These are phyloP conservation scores for Nitzschia inconspicua DNA, from an alignment of 108 stramenopile species.

Conservation along the genomic window DNA sequence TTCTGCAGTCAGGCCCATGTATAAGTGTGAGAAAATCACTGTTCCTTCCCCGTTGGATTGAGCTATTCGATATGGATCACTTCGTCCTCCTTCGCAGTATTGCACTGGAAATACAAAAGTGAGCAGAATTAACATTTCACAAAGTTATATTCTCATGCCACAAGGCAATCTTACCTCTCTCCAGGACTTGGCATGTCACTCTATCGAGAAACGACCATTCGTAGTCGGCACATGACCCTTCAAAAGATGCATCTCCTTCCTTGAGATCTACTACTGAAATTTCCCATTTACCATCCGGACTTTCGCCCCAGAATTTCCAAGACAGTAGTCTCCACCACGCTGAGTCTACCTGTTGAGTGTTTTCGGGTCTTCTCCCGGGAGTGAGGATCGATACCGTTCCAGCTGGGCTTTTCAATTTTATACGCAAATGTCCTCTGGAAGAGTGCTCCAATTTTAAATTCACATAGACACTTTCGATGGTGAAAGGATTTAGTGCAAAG, in stretches of 20 bases:
- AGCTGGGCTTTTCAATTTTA: constrained; percentile 13
- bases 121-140: background rate
- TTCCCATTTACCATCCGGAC: constrained; percentile 3
- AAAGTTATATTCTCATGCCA: background rate
- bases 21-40: background rate
- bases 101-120: background rate
- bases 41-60: too few species aligned
- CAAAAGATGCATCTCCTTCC: background rate
- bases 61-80: too few species aligned
- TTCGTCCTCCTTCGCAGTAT: background rate
- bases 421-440: constrained; percentile 20
- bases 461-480: constrained; percentile 15
- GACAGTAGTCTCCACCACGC: background rate
- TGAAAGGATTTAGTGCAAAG: background rate
- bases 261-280: background rate
- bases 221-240: constrained; percentile 20
- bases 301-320: background rate
- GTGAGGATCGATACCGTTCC: background rate
- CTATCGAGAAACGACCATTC: constrained; percentile 25
- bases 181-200: constrained; percentile 27
- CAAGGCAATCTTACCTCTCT: constrained; percentile 17
- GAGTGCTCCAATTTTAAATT: constrained; percentile 14
- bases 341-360: background rate
- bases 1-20: background rate
- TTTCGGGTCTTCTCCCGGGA: background rate